phyloP scores from a whole-genome alignment of 306 rosid genomes.

The Lathyrus oleraceus region DNA sequence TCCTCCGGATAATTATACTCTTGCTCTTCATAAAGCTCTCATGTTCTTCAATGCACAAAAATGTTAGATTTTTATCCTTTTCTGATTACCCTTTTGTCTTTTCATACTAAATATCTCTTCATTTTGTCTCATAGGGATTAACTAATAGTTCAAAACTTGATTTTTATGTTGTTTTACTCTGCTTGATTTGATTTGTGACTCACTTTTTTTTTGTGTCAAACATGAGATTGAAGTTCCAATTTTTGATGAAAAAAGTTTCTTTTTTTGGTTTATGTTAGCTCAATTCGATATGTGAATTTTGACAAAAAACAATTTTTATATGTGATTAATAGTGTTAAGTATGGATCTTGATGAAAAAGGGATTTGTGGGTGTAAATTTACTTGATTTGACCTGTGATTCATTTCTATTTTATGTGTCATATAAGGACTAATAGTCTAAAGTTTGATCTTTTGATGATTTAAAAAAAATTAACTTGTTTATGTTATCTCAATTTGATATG shows the following conservation, averaged over 20 bases:
- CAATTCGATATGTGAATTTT: not conserved
- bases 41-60: slow-evolving; percentile 94
- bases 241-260: not conserved
- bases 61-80: slow-evolving; percentile 45
- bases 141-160: not conserved
- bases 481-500: not conserved
- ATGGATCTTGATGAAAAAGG: not conserved
- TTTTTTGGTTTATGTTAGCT: not conserved
- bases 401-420: not conserved
- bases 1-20: slow-evolving; percentile 91
- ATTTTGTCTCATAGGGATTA: not conserved
- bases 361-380: not conserved
- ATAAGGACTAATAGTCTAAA: not conserved
- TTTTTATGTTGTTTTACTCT: not conserved
- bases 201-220: not conserved
- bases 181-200: not conserved
- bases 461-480: not conserved
- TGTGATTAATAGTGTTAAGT: not conserved
- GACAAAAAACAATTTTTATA: not conserved
- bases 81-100: not conserved
- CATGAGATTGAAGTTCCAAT: not conserved
- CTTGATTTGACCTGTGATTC: not conserved
- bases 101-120: not conserved
- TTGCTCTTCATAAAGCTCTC: slow-evolving; percentile 91
- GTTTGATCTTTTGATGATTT: not conserved